A percentile compares a stretch with the other conserved stretches of the same genome.
phyloP scores from a whole-genome alignment of 2,329 filamentous ascomycete genomes.

The Diaporthe vaccinii region DNA sequence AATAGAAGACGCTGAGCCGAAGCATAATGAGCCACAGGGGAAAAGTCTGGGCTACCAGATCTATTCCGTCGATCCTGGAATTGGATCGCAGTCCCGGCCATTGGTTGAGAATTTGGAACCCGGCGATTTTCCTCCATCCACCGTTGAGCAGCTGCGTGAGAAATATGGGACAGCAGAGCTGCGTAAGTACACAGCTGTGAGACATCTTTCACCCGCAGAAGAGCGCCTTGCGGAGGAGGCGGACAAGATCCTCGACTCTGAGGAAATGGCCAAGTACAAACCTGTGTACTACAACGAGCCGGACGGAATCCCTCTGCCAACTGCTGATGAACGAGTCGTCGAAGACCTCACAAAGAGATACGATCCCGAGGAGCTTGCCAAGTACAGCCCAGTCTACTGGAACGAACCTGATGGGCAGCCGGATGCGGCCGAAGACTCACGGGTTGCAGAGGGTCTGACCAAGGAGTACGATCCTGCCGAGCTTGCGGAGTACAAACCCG shows the following conservation, averaged over 20 bases:
- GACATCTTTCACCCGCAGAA: constrained; percentile 36
- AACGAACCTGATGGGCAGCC: constrained; percentile 44
- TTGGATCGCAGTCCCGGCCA: constrained; percentile 29
- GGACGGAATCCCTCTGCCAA: constrained; percentile 8
- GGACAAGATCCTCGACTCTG: background rate
- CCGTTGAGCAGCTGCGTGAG: constrained; percentile 9
- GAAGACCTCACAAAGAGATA: constrained; percentile 47
- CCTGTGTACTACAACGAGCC: constrained; percentile 20
- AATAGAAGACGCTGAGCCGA: constrained; percentile 46
- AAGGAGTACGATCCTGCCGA: constrained; percentile 53
- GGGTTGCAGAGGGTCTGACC: constrained; percentile 30
- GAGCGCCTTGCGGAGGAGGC: background rate
- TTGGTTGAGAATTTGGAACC: constrained; percentile 15
- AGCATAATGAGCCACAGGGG: constrained; percentile 37
- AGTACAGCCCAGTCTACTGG: constrained; percentile 51
- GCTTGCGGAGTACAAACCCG: constrained; percentile 54
- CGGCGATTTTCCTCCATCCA: constrained; percentile 11
- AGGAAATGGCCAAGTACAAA: background rate
- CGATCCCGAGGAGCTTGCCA: constrained; percentile 52
- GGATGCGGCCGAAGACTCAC: constrained; percentile 9
- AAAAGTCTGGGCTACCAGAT: constrained; percentile 47
- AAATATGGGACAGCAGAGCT: constrained; percentile 41
- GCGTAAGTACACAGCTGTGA: constrained; percentile 44
- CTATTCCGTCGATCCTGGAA: constrained; percentile 24
- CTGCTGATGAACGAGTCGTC: background rate